phyloP scores from a whole-genome alignment of 805 yeast species.

The Pichia thaimueangensis region DNA sequence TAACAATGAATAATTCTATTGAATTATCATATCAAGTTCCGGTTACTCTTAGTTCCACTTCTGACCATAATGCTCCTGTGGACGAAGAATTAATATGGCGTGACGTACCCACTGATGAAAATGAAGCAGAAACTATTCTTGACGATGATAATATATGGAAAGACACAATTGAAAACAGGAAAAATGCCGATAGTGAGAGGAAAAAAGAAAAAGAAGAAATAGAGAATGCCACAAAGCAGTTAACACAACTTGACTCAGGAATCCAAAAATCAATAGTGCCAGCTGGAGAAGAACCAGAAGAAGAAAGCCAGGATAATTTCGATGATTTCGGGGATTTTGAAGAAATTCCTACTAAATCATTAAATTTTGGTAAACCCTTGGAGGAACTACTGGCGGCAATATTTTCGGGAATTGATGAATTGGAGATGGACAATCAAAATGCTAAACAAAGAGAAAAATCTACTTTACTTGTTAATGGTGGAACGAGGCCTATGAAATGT shows the following conservation, averaged over 20 bases:
- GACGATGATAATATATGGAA: neutral
- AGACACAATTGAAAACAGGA: too few species aligned
- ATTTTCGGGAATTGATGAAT: neutral
- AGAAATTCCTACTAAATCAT: neutral
- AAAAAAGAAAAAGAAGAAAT: neutral
- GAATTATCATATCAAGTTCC: too few species aligned
- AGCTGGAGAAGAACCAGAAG: too few species aligned
- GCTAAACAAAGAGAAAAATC: neutral
- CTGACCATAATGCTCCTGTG: neutral
- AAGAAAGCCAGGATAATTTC: too few species aligned
- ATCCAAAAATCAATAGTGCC: too few species aligned
- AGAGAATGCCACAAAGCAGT: too few species aligned
- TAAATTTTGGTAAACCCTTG: constrained; percentile 8
- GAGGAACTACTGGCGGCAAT: constrained; percentile 9
- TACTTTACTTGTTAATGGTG: neutral
- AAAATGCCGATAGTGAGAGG: too few species aligned
- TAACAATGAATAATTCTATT: too few species aligned
- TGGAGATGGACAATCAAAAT: neutral
- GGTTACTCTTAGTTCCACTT: neutral
- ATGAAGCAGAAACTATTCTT: neutral
- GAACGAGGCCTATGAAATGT: constrained; percentile 9
- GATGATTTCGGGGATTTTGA: constrained; percentile 27
- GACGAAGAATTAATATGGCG: neutral
- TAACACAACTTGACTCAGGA: too few species aligned
- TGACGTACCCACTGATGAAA: neutral